Evolutionary conservation across 805 yeast genomes (phyloP).

Genomic region (Schwanniomyces yamadae): DNA sequence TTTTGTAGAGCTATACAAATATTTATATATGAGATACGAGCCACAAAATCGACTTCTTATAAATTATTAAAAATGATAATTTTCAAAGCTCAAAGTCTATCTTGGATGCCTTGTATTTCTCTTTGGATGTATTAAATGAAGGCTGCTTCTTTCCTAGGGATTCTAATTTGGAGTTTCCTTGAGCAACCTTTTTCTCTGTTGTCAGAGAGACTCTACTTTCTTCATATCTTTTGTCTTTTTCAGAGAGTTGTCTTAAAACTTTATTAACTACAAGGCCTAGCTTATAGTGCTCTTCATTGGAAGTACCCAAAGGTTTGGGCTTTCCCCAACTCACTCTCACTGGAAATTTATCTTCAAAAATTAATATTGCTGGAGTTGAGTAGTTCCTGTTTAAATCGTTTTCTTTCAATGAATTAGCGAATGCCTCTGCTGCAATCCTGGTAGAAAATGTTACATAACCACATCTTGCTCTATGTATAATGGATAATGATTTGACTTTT

Average conservation of each 20-base stretch:
- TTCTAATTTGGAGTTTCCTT: background rate
- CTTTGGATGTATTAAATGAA: background rate
- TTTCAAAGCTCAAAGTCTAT: constrained; percentile 16
- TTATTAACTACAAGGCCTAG: constrained; percentile 50
- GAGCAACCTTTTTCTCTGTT: background rate
- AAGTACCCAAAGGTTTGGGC: constrained; percentile 39
- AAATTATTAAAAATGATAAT: constrained; percentile 14
- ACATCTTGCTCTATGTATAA: constrained; percentile 59
- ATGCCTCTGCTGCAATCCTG: constrained; percentile 50
- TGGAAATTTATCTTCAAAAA: constrained; percentile 39
- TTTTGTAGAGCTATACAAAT: too few relatives aligned
- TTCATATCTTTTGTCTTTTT: constrained; percentile 26
- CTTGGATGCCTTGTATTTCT: constrained; percentile 10
- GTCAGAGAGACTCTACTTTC: constrained; percentile 1
- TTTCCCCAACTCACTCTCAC: constrained; percentile 58
- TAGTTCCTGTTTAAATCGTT: constrained; percentile 27
- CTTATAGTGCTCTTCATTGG: constrained; percentile 46
- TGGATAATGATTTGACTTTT: constrained; percentile 44
- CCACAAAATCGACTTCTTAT: too few relatives aligned
- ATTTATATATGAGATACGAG: too few relatives aligned
- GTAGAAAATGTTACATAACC: constrained; percentile 60
- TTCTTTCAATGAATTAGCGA: constrained; percentile 20
- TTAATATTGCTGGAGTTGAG: constrained; percentile 31
- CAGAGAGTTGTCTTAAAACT: constrained; percentile 53
- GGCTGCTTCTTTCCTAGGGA: background rate